Percentiles rank a stretch among this genome's conserved stretches.
phyloP scores from a whole-genome alignment of 2,329 filamentous ascomycete species.

The Lachnellula hyalina region DNA sequence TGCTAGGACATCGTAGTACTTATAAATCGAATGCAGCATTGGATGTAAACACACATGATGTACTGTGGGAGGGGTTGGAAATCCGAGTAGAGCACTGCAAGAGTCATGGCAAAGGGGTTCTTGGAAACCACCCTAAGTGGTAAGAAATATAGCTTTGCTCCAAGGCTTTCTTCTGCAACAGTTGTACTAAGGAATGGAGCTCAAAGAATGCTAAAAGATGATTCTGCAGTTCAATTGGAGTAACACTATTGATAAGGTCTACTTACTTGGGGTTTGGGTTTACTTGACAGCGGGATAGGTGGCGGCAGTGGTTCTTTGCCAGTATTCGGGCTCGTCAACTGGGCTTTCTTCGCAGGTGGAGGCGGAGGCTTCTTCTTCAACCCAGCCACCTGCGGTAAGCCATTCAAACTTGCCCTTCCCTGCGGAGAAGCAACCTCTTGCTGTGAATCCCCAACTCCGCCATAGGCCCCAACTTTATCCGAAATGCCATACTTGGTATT shows the following conservation, averaged over 20 bases:
- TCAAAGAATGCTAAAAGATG: not conserved
- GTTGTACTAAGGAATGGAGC: too few species aligned
- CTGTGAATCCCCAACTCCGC: conserved; percentile 5
- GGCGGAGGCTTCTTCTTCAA: conserved; percentile 33
- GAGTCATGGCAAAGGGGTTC: too few species aligned
- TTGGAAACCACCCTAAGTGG: too few species aligned
- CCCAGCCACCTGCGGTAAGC: not conserved
- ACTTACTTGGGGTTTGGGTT: conserved; percentile 32
- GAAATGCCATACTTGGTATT: conserved; percentile 31
- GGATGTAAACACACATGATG: too few species aligned
- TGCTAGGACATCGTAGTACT: too few species aligned
- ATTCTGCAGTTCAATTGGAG: not conserved
- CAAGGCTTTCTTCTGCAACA: too few species aligned
- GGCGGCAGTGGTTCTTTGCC: conserved; percentile 16
- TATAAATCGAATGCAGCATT: too few species aligned
- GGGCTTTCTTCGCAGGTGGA: conserved; percentile 28
- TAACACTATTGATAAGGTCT: conserved; percentile 15
- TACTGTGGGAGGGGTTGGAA: too few species aligned
- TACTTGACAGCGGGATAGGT: conserved; percentile 28
- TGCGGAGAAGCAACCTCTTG: not conserved
- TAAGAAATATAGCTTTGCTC: too few species aligned
- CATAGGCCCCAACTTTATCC: conserved; percentile 26
- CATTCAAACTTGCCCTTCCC: conserved; percentile 10
- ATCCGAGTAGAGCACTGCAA: too few species aligned
- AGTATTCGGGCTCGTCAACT: conserved; percentile 10